Evolutionary conservation across 305 asterid species (phyloP).

Genomic region (Fraxinus platypoda): DNA sequence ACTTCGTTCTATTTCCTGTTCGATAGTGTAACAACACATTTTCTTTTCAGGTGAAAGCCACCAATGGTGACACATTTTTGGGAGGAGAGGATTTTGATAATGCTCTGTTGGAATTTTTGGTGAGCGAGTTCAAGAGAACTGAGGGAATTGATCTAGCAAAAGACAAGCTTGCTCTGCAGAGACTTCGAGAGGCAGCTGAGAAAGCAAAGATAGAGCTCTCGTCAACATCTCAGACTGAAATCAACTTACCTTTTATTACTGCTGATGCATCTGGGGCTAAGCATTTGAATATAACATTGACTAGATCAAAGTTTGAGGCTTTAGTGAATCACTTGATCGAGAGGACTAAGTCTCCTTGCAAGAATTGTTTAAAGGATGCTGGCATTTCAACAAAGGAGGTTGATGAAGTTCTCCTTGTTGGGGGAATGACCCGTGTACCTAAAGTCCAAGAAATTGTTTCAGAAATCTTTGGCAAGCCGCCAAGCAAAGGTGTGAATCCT

Average conservation of each 20-base stretch:
- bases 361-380: constrained; percentile 57
- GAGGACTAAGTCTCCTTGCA: constrained; percentile 51
- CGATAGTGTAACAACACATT: constrained; percentile 3
- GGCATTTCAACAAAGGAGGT: constrained; percentile 49
- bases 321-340: constrained; percentile 44
- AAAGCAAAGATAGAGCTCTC: constrained; percentile 60
- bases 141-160: constrained; percentile 51
- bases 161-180: constrained; percentile 55
- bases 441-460: constrained; percentile 54
- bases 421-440: constrained; percentile 65
- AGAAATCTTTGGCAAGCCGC: constrained; percentile 48
- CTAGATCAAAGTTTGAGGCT: constrained; percentile 56
- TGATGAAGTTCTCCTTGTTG: constrained; percentile 59
- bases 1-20: background rate
- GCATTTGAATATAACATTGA: constrained; percentile 52
- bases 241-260: constrained; percentile 58
- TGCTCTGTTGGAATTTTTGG: constrained; percentile 47
- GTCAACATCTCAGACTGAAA: constrained; percentile 53
- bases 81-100: constrained; percentile 64
- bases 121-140: constrained; percentile 43
- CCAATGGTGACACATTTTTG: constrained; percentile 58
- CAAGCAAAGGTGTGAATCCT: constrained; percentile 60
- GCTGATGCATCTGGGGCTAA: constrained; percentile 59
- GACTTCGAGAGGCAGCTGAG: constrained; percentile 62
- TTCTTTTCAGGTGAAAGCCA: constrained; percentile 50